A percentile compares a stretch with the other conserved stretches of the same genome.
These are phyloP conservation scores for Gryganskiella cystojenkinii DNA, from an alignment of 192 early-diverging fungal species.

Conservation along the genomic window DNA sequence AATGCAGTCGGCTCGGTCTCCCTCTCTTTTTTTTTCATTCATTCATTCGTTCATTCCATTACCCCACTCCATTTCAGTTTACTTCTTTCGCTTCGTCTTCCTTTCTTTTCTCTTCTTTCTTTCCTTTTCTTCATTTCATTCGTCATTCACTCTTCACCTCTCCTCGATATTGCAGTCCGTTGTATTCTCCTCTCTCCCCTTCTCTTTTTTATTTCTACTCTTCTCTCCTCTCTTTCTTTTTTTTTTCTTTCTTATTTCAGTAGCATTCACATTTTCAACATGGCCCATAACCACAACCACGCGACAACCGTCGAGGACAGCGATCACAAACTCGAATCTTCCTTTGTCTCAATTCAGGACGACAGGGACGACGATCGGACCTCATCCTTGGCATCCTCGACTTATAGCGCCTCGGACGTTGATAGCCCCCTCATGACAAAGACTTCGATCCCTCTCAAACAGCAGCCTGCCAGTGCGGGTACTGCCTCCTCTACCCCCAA, in stretches of 20 bases:
- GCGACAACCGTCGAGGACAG: no score
- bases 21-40: neutral
- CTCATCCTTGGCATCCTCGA: conserved; percentile 20
- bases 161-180: neutral
- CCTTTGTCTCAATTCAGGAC: conserved; percentile 13
- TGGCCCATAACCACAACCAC: conserved; percentile 1
- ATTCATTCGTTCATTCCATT: neutral
- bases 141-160: neutral
- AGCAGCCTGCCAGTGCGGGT: conserved; percentile 10
- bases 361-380: conserved; percentile 1
- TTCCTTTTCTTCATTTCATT: neutral
- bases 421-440: conserved; percentile 7
- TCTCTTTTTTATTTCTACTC: neutral
- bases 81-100: conserved; percentile 1
- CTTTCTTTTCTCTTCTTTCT: neutral
- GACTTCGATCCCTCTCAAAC: conserved; percentile 17
- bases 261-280: no score
- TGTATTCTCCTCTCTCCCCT: neutral
- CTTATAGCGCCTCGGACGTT: conserved; percentile 25
- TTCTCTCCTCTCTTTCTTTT: conserved; percentile 1
- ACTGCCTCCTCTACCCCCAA: neutral
- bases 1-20: conserved; percentile 8
- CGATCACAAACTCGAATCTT: conserved; percentile 3
- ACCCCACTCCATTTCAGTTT: neutral
- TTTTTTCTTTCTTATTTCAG: neutral